Evolutionary conservation across 306 rosid species (phyloP).

Genomic region (Nissolia schottii): DNA sequence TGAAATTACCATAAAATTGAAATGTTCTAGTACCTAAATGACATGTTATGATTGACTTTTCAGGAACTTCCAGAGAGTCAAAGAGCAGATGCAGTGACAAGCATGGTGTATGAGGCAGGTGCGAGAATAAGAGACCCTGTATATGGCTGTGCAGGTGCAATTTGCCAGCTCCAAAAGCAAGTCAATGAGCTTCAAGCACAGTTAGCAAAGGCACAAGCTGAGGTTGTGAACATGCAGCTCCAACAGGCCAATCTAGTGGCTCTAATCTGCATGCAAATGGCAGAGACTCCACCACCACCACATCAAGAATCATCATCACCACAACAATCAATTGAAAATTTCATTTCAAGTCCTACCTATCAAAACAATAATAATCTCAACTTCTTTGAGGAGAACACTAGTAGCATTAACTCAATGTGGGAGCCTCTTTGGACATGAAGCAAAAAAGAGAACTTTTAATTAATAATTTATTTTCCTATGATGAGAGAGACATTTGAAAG

Average conservation of each 20-base stretch:
- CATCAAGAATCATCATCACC: constrained; percentile 34
- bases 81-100: constrained; percentile 89
- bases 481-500: not conserved
- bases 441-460: constrained; percentile 10
- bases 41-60: not conserved
- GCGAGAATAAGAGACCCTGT: constrained; percentile 92
- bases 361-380: constrained; percentile 30
- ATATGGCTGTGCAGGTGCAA: constrained; percentile 83
- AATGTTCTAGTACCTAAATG: not conserved
- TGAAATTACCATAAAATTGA: no score
- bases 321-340: constrained; percentile 50
- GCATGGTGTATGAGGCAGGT: constrained; percentile 94
- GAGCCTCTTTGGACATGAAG: constrained; percentile 78
- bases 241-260: constrained; percentile 84
- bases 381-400: constrained; percentile 51
- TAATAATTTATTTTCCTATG: not conserved
- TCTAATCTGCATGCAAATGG: constrained; percentile 70
- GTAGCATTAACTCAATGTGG: constrained; percentile 43
- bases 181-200: constrained; percentile 89
- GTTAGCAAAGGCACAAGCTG: constrained; percentile 83
- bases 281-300: constrained; percentile 56
- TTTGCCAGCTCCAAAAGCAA: constrained; percentile 81
- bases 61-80: constrained; percentile 92
- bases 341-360: constrained; percentile 32
- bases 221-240: constrained; percentile 66